phyloP scores from a whole-genome alignment of 495 filamentous ascomycete species.

The Aspergillus nidulans region DNA sequence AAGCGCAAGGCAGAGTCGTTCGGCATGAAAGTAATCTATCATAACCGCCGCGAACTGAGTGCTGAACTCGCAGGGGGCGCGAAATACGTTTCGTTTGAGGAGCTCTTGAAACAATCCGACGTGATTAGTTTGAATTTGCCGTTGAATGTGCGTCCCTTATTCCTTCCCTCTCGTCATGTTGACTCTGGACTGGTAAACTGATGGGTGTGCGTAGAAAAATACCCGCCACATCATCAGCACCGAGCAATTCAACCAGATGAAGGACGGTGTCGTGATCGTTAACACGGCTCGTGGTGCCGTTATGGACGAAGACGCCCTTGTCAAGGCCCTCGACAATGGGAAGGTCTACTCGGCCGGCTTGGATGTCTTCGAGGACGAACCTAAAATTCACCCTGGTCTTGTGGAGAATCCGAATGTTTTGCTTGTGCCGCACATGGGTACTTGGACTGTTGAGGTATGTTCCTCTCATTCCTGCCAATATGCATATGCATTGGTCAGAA shows the following conservation, averaged over 20 bases:
- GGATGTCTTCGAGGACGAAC: constrained; percentile 69
- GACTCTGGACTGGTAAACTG: neutral
- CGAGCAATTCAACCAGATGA: constrained; percentile 63
- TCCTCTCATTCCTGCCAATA: neutral
- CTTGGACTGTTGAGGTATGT: constrained; percentile 59
- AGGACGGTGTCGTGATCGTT: constrained; percentile 64
- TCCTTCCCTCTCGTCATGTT: neutral
- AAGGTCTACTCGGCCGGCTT: constrained; percentile 59
- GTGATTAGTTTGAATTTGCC: constrained; percentile 74
- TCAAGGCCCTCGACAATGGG: constrained; percentile 56
- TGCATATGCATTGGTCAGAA: neutral
- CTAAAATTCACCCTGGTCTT: constrained; percentile 58
- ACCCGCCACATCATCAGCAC: constrained; percentile 64
- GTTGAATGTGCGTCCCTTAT: constrained; percentile 57
- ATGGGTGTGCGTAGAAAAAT: constrained; percentile 40
- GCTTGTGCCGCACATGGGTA: constrained; percentile 67
- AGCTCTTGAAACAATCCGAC: constrained; percentile 61
- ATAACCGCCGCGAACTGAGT: constrained; percentile 55
- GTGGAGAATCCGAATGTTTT: constrained; percentile 56
- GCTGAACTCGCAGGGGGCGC: constrained; percentile 55
- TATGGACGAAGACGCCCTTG: constrained; percentile 68
- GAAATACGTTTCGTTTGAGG: constrained; percentile 65
- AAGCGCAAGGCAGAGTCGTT: constrained; percentile 54
- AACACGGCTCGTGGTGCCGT: constrained; percentile 68
- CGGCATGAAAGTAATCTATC: constrained; percentile 65